Percentiles rank a stretch among this genome's conserved stretches.
Conservation (phyloP, 1,284 basidiomycete genomes). For the Phellinidium pouzarii region DNA sequence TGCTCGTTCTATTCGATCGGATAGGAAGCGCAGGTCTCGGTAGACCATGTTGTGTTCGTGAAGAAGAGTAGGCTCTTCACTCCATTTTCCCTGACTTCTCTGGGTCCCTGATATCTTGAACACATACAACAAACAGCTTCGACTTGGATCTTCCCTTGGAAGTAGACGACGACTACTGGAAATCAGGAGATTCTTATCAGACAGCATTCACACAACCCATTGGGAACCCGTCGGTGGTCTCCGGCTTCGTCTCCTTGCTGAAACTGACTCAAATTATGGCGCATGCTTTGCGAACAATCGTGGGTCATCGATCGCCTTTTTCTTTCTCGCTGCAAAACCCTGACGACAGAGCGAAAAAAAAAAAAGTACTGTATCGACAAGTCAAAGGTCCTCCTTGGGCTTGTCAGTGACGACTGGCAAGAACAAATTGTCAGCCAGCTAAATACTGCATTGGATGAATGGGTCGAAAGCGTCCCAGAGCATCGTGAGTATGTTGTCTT, state of each 20-base stretch:
- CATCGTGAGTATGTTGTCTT: constrained; percentile 43
- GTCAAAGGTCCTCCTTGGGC: constrained; percentile 43
- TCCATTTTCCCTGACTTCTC: neutral
- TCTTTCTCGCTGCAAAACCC: constrained; percentile 4
- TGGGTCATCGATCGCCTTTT: constrained; percentile 30
- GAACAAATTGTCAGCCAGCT: constrained; percentile 65
- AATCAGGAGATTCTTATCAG: constrained; percentile 39
- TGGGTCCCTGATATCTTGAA: constrained; percentile 3
- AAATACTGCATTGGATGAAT: constrained; percentile 64
- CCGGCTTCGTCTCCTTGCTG: constrained; percentile 62
- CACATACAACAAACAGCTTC: constrained; percentile 39
- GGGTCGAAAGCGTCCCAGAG: constrained; percentile 64
- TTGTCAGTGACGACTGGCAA: constrained; percentile 46
- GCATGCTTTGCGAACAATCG: constrained; percentile 65
- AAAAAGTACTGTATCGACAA: constrained; percentile 70
- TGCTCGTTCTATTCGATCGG: constrained; percentile 52
- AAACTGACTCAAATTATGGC: constrained; percentile 68
- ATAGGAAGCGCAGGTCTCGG: constrained; percentile 62
- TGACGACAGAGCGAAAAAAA: neutral
- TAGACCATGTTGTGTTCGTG: constrained; percentile 60
- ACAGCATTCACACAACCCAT: constrained; percentile 57
- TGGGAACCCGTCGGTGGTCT: constrained; percentile 51
- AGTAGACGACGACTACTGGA: constrained; percentile 85
- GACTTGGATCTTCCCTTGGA: constrained; percentile 76
- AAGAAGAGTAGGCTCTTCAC: constrained; percentile 62